Evolutionary conservation across 192 early-diverging fungal species (phyloP).

Genomic region (Coemansia sp.): DNA sequence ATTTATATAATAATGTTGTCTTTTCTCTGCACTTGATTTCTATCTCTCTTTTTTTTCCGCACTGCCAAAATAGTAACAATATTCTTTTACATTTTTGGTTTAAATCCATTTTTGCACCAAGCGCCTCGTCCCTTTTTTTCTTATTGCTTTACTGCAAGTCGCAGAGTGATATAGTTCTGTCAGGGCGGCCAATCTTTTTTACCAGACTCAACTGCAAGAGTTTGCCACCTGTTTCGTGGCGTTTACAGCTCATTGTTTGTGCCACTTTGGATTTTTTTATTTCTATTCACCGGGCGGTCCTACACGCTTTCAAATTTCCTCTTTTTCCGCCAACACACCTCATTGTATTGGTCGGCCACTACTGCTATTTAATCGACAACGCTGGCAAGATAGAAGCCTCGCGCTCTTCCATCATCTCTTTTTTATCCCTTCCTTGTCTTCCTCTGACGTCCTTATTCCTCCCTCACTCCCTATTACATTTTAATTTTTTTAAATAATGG

Average conservation of each 20-base stretch:
- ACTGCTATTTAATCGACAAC: neutral
- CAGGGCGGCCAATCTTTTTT: neutral
- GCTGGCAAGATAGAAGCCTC: constrained; percentile 11
- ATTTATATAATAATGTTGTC: neutral
- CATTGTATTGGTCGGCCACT: neutral
- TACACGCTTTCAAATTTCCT: neutral
- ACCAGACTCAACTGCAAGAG: neutral
- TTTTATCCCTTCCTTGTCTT: neutral
- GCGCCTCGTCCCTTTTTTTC: constrained; percentile 1
- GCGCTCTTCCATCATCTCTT: neutral
- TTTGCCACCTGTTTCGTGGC: neutral
- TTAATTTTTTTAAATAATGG: constrained; percentile 15
- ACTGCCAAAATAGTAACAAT: neutral
- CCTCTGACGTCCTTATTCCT: neutral
- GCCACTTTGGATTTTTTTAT: constrained; percentile 4
- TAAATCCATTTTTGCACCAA: neutral
- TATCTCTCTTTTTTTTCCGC: neutral
- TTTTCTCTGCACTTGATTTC: neutral
- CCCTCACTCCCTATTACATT: neutral
- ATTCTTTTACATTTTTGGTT: neutral
- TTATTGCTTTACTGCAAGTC: neutral
- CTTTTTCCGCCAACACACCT: neutral
- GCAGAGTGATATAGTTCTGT: neutral
- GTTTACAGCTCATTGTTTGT: constrained; percentile 4
- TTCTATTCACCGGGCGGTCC: constrained; percentile 4